A percentile compares a stretch with the other conserved stretches of the same genome.
Conservation (phyloP, 2,329 filamentous ascomycete genomes). For the Hortaea werneckii region DNA sequence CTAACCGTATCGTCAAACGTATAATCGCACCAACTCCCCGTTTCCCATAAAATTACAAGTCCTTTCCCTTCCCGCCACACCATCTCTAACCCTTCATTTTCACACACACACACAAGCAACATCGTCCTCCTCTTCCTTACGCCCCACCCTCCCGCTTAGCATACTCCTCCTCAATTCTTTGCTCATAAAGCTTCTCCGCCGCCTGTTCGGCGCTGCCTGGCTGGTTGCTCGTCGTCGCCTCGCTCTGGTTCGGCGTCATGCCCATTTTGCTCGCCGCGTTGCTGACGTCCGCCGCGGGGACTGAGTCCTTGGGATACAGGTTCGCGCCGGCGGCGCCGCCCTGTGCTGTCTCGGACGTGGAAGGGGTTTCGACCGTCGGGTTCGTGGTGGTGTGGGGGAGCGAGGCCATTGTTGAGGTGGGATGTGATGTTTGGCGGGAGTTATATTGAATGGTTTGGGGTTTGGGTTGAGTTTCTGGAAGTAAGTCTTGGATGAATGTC, state of each 20-base stretch:
- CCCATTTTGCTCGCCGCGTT: constrained; percentile 10
- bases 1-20: too few species aligned
- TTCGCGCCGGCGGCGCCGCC: neutral
- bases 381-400: constrained; percentile 12
- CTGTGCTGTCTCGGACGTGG: constrained; percentile 18
- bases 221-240: constrained; percentile 15
- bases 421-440: too few species aligned
- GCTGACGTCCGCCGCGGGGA: constrained; percentile 4
- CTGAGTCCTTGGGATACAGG: constrained; percentile 13
- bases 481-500: too few species aligned
- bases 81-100: too few species aligned
- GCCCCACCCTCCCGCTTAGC: constrained; percentile 35
- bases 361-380: constrained; percentile 15
- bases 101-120: too few species aligned
- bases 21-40: too few species aligned
- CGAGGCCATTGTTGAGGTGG: constrained; percentile 8
- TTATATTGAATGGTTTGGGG: too few species aligned
- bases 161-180: constrained; percentile 35
- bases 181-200: constrained; percentile 29
- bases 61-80: too few species aligned
- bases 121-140: constrained; percentile 7
- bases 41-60: too few species aligned
- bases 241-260: constrained; percentile 10
- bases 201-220: constrained; percentile 18
- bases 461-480: too few species aligned